A percentile compares a stretch with the other conserved stretches of the same genome.
Evolutionary conservation across 2,329 filamentous ascomycete genomes (phyloP).

Genomic region (Saccharata proteae): DNA sequence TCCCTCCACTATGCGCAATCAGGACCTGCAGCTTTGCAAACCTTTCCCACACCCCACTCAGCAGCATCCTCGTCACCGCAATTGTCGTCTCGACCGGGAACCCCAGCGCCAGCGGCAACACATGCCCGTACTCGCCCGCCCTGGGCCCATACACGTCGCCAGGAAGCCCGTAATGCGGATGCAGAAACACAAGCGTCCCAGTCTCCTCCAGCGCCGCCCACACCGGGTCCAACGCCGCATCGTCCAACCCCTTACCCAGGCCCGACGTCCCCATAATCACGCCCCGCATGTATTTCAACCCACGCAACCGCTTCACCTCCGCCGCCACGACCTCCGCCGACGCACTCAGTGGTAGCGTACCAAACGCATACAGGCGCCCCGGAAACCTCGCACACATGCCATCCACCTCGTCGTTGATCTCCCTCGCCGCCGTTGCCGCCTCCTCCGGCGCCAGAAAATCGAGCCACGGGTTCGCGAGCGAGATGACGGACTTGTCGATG

Average conservation of each 20-base stretch:
- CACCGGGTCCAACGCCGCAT: slow-evolving; percentile 58
- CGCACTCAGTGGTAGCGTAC: slow-evolving; percentile 64
- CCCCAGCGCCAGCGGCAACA: slow-evolving; percentile 71
- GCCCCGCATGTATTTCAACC: slow-evolving; percentile 61
- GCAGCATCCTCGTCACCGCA: slow-evolving; percentile 72
- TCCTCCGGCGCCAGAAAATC: slow-evolving; percentile 60
- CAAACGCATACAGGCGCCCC: slow-evolving; percentile 71
- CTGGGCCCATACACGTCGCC: slow-evolving; percentile 66
- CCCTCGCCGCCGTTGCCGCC: slow-evolving; percentile 50
- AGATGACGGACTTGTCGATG: slow-evolving; percentile 75
- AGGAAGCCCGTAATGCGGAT: slow-evolving; percentile 85
- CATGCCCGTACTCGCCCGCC: slow-evolving; percentile 68
- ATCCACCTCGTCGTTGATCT: slow-evolving; percentile 70
- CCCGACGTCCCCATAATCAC: slow-evolving; percentile 81
- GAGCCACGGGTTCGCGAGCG: slow-evolving; percentile 86
- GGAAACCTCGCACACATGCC: slow-evolving; percentile 54
- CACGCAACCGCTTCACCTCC: slow-evolving; percentile 51
- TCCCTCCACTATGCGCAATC: slow-evolving; percentile 79
- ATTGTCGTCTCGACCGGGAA: slow-evolving; percentile 93
- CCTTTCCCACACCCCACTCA: slow-evolving; percentile 74
- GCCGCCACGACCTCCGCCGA: slow-evolving; percentile 46
- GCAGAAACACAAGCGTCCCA: slow-evolving; percentile 62
- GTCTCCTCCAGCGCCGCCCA: slow-evolving; percentile 56
- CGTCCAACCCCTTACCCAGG: slow-evolving; percentile 60
- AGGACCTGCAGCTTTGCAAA: slow-evolving; percentile 60